Conservation (phyloP, 495 filamentous ascomycete species). For the Podospora pseudocomata region DNA sequence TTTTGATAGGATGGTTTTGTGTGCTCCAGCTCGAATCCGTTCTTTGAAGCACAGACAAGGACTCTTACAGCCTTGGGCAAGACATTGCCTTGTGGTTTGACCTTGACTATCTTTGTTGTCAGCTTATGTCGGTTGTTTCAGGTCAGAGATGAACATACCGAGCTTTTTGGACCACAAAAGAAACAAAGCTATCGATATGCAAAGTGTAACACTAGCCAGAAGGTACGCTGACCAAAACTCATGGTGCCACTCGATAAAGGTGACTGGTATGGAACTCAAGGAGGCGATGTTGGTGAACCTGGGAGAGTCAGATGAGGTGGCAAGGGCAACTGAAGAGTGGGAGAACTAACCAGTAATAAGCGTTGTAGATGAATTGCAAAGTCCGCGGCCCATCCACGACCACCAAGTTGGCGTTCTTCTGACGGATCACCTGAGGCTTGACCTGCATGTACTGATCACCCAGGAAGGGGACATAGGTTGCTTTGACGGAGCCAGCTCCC, state of each 20-base stretch:
- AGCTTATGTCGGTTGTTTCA: constrained; percentile 20
- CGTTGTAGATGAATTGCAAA: constrained; percentile 48
- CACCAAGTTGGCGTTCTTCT: constrained; percentile 39
- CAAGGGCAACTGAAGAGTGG: neutral
- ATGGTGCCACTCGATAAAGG: constrained; percentile 44
- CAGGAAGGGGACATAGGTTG: constrained; percentile 47
- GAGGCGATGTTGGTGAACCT: constrained; percentile 47
- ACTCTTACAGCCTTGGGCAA: constrained; percentile 44
- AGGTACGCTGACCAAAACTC: constrained; percentile 49
- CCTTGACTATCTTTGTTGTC: constrained; percentile 32
- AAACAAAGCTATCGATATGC: constrained; percentile 36
- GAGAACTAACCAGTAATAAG: constrained; percentile 42
- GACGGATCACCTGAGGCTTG: constrained; percentile 30
- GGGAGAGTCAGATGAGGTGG: neutral
- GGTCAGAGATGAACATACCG: constrained; percentile 5
- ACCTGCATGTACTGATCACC: constrained; percentile 47
- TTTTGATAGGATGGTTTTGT: constrained; percentile 48
- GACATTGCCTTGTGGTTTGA: constrained; percentile 40
- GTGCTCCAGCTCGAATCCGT: constrained; percentile 49
- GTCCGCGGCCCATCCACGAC: constrained; percentile 44
- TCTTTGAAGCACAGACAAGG: constrained; percentile 38
- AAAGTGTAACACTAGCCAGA: constrained; percentile 41
- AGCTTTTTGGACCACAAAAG: constrained; percentile 30
- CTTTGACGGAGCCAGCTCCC: constrained; percentile 53
- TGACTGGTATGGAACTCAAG: constrained; percentile 44